Percentiles rank a stretch among this genome's conserved stretches.
Evolutionary conservation across 495 filamentous ascomycete genomes (phyloP).

Genomic region (Umbilicaria muhlenbergii): DNA sequence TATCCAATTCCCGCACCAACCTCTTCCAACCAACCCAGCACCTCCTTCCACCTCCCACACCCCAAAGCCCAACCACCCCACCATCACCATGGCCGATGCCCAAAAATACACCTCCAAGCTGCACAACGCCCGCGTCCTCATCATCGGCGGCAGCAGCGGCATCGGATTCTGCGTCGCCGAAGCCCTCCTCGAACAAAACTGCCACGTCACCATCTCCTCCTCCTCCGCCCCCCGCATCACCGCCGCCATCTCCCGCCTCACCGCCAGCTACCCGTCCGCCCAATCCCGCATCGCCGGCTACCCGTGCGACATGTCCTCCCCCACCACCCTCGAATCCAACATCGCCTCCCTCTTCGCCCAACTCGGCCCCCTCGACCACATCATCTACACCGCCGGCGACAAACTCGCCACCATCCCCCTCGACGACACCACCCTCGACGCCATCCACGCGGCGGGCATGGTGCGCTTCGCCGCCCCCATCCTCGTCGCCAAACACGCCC

Average conservation of each 20-base stretch:
- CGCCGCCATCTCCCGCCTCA: slow-evolving; percentile 23
- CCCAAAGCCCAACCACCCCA: too few species aligned
- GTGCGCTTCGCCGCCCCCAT: slow-evolving; percentile 37
- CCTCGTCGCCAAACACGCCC: slow-evolving; percentile 35
- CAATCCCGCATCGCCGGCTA: slow-evolving; percentile 24
- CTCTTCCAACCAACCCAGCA: too few species aligned
- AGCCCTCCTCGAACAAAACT: slow-evolving; percentile 30
- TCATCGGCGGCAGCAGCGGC: slow-evolving; percentile 39
- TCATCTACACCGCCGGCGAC: slow-evolving; percentile 46
- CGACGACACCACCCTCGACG: slow-evolving; percentile 21
- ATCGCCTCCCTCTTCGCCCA: slow-evolving; percentile 31
- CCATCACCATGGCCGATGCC: slow-evolving; percentile 5
- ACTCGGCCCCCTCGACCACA: slow-evolving; percentile 35
- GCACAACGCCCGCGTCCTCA: slow-evolving; percentile 22
- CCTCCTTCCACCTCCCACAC: too few species aligned
- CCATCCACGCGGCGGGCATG: slow-evolving; percentile 22
- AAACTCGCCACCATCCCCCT: slow-evolving; percentile 20
- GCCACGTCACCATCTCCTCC: slow-evolving; percentile 36
- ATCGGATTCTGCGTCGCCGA: slow-evolving; percentile 42
- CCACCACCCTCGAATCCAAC: slow-evolving; percentile 24
- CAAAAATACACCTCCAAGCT: slow-evolving; percentile 17
- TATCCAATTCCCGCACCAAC: slow-evolving; percentile 1
- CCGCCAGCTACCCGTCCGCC: slow-evolving; percentile 19
- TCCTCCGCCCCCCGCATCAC: slow-evolving; percentile 29
- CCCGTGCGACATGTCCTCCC: slow-evolving; percentile 32